Conservation (phyloP, 108 stramenopile genomes). For the Aurantiochytrium sp. region DNA sequence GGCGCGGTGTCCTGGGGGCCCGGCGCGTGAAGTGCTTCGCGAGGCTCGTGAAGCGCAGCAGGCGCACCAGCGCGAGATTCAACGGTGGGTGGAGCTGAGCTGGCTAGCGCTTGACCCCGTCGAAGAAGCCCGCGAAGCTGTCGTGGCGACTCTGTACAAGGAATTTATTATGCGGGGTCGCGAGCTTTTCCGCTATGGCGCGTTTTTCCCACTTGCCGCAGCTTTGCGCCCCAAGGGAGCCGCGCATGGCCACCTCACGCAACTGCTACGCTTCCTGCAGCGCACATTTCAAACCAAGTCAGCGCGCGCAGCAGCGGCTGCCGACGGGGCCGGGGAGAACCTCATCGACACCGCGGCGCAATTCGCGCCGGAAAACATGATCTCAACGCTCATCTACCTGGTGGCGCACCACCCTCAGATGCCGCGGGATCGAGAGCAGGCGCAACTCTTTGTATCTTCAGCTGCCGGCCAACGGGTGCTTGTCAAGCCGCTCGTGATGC, state of each 20-base stretch:
- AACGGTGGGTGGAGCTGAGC: slow-evolving; percentile 9
- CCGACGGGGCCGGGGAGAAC: neutral
- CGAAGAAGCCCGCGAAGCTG: neutral
- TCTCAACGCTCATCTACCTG: neutral
- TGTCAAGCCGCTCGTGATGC: neutral
- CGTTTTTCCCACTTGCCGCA: neutral
- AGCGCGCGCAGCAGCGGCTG: neutral
- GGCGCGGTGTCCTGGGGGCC: neutral
- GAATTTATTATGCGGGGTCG: neutral
- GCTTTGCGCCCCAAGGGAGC: neutral
- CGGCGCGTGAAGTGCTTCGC: neutral
- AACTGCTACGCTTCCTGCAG: neutral
- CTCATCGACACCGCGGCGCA: neutral
- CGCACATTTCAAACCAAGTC: neutral
- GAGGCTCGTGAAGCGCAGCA: neutral
- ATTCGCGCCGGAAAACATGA: slow-evolving; percentile 1
- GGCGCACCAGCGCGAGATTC: neutral
- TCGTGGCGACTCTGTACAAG: neutral
- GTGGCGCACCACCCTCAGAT: neutral
- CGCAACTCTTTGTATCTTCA: neutral
- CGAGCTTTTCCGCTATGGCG: neutral
- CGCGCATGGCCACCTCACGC: neutral
- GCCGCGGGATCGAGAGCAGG: neutral
- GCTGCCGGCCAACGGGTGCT: neutral
- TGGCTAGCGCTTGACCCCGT: neutral